A percentile compares a stretch with the other conserved stretches of the same genome.
phyloP scores from a whole-genome alignment of 1,284 basidiomycete genomes.

The Cerrena zonata region DNA sequence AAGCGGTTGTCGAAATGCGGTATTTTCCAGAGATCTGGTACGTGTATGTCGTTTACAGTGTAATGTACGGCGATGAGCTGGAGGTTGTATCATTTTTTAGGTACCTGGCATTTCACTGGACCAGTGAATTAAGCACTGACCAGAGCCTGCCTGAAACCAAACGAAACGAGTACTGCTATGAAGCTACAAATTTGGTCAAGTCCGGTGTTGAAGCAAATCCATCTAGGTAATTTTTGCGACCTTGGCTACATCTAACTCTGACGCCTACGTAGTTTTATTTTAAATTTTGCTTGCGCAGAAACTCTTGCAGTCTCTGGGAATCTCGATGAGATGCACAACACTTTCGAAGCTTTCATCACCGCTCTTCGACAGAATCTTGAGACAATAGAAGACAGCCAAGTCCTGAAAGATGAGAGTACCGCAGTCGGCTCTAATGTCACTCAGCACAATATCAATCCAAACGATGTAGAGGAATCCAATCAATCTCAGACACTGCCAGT shows the following conservation, averaged over 20 bases:
- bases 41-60: conserved; percentile 16
- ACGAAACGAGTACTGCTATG: conserved; percentile 46
- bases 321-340: conserved; percentile 58
- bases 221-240: conserved; percentile 45
- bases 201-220: conserved; percentile 87
- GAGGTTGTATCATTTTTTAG: conserved; percentile 39
- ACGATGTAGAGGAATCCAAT: conserved; percentile 23
- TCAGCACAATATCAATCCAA: not conserved
- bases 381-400: conserved; percentile 44
- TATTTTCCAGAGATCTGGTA: conserved; percentile 95
- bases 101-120: conserved; percentile 88
- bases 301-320: conserved; percentile 67
- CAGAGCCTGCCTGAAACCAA: conserved; percentile 13
- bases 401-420: conserved; percentile 38
- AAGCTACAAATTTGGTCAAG: conserved; percentile 77
- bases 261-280: conserved; percentile 59
- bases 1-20: conserved; percentile 84
- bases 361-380: conserved; percentile 72
- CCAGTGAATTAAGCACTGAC: conserved; percentile 59
- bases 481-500: conserved; percentile 16
- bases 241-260: conserved; percentile 1
- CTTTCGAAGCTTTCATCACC: conserved; percentile 69
- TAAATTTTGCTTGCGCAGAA: conserved; percentile 91
- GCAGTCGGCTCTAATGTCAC: conserved; percentile 32
- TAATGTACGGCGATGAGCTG: conserved; percentile 3